These are phyloP conservation scores for Polyporus tsugae DNA, from an alignment of 1,284 basidiomycete species.

Conservation along the genomic window DNA sequence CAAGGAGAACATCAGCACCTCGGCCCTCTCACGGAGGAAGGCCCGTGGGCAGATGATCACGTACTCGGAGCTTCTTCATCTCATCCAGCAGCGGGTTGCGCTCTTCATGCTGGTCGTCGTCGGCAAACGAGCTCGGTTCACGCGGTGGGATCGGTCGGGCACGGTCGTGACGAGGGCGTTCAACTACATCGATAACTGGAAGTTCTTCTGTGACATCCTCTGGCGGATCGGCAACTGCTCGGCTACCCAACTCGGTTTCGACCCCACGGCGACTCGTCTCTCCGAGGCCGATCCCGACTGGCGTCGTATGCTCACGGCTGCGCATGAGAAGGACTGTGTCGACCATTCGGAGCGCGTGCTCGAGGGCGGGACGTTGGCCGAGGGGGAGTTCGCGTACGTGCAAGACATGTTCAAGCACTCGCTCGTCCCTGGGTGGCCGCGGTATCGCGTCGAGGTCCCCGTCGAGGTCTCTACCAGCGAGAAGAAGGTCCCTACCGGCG, in stretches of 20 bases:
- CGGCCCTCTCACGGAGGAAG: background rate
- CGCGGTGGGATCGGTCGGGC: conserved; percentile 17
- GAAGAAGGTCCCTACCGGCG: too few relatives aligned
- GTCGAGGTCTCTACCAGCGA: background rate
- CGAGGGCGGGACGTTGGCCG: background rate
- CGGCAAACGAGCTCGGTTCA: background rate
- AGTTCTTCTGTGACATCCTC: conserved; percentile 13
- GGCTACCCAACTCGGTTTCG: conserved; percentile 39
- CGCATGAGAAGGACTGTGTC: background rate
- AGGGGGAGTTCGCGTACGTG: conserved; percentile 10
- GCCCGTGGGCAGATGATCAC: conserved; percentile 7
- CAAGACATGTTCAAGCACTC: conserved; percentile 3
- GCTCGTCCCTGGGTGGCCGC: background rate
- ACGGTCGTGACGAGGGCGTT: conserved; percentile 7
- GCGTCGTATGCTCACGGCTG: background rate
- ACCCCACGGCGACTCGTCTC: conserved; percentile 14
- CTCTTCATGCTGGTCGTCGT: conserved; percentile 13
- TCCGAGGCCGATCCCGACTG: background rate
- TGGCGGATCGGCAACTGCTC: conserved; percentile 37
- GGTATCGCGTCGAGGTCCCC: conserved; percentile 2
- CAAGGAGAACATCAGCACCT: background rate
- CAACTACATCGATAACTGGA: conserved; percentile 9
- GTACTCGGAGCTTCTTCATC: background rate
- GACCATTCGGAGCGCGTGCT: background rate
- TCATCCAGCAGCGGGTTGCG: conserved; percentile 3